phyloP scores from a whole-genome alignment of 805 yeast genomes.

The Ascoidea tarda region DNA sequence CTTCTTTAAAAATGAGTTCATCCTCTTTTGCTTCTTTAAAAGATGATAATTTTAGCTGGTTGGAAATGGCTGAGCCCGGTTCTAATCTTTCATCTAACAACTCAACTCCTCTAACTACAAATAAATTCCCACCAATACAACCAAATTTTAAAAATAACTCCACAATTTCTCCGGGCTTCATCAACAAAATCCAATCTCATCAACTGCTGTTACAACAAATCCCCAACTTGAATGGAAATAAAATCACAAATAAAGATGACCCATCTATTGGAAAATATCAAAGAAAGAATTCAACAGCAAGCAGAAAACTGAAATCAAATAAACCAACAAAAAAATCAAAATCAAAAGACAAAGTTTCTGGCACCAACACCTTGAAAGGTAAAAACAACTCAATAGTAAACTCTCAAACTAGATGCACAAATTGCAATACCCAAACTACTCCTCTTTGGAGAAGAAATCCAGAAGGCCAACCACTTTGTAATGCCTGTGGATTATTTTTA shows the following conservation, averaged over 20 bases:
- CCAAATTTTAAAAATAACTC: neutral
- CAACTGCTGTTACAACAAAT: too few relatives aligned
- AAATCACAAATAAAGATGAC: neutral
- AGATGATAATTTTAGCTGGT: neutral
- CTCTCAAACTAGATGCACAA: slow-evolving; percentile 47
- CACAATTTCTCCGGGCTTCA: neutral
- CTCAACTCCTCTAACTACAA: neutral
- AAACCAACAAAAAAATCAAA: slow-evolving; percentile 3
- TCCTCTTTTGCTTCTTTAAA: neutral
- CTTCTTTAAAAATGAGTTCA: neutral
- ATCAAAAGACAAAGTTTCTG: neutral
- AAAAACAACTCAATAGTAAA: slow-evolving; percentile 9
- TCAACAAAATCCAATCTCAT: too few relatives aligned
- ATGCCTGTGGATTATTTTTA: slow-evolving; percentile 89
- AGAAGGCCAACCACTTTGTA: slow-evolving; percentile 84
- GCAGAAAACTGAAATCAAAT: slow-evolving; percentile 1
- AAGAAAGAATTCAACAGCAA: neutral
- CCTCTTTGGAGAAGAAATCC: slow-evolving; percentile 94
- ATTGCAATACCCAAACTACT: slow-evolving; percentile 84
- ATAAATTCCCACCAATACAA: neutral
- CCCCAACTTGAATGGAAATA: too few relatives aligned
- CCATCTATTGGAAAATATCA: neutral
- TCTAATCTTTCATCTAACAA: neutral
- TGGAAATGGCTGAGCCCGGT: neutral
- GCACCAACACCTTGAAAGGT: neutral